Evolutionary conservation across 805 yeast genomes (phyloP).

Genomic region (Candida pseudofarinosa): DNA sequence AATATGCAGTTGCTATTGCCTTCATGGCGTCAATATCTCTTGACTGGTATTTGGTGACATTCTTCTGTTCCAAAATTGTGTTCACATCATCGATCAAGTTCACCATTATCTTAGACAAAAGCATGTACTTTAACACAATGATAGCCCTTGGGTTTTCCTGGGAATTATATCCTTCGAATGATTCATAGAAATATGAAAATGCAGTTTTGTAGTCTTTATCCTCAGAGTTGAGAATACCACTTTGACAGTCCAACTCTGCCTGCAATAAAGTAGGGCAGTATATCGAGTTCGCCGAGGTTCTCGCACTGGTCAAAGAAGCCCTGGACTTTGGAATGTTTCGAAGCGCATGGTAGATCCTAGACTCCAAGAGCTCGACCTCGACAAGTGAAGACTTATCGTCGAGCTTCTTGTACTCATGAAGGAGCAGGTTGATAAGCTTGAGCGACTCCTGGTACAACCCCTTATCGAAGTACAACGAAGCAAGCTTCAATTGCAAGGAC

Average conservation of each 20-base stretch:
- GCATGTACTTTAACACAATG: constrained; percentile 84
- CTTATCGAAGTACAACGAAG: constrained; percentile 68
- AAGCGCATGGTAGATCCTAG: constrained; percentile 85
- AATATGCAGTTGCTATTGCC: constrained; percentile 84
- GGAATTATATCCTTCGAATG: constrained; percentile 85
- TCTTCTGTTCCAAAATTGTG: constrained; percentile 69
- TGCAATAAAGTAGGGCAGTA: constrained; percentile 92
- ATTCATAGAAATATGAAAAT: constrained; percentile 89
- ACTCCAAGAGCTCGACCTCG: constrained; percentile 90
- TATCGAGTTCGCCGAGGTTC: constrained; percentile 96
- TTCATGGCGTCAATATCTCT: constrained; percentile 94
- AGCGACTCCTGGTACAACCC: constrained; percentile 66
- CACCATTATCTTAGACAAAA: constrained; percentile 89
- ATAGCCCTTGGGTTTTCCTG: constrained; percentile 59
- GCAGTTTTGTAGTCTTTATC: constrained; percentile 97
- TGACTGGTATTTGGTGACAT: constrained; percentile 64
- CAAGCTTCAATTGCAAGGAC: constrained; percentile 77
- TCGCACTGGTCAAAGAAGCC: constrained; percentile 89
- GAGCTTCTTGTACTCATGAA: constrained; percentile 83
- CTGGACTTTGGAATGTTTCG: constrained; percentile 87
- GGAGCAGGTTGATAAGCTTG: constrained; percentile 62
- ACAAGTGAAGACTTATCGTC: constrained; percentile 95
- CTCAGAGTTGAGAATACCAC: constrained; percentile 94
- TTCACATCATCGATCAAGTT: constrained; percentile 83
- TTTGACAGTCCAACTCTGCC: constrained; percentile 92